Base-by-base conservation (phyloP, 2,329 filamentous ascomycete species). In the Periconia macrospinosa region DNA sequence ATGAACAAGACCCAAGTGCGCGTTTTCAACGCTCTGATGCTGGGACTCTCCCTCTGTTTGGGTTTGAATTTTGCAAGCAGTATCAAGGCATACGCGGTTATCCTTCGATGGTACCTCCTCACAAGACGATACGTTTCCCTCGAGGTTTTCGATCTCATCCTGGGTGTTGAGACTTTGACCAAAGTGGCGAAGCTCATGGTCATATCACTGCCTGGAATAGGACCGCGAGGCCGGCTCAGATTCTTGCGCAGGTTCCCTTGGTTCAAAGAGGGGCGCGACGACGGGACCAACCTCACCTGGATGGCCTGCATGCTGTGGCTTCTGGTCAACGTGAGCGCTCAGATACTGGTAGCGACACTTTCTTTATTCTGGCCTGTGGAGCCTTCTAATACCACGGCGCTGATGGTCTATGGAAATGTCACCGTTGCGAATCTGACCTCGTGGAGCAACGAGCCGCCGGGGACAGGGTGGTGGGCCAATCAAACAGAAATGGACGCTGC, bases 301-400 rank as follows among this genome's bases (percentile, higher is more conserved):
- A 58, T 71, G 2, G 65, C 63, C 7, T 72, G 70, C 49, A 17
- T 67, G 7, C 37, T 67, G 6, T 73, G 70, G 70, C 57, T 73
- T 1, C 44, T 60, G 1, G 58, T 72, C 51, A 72, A 72, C 41
- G 62, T 72, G 14, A 65, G 69, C 1, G 69, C 69, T 2, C 70
- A 73, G 41, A 51, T 73, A 3, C 59, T 73, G 13, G 67, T 73
- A 2, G 71, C 71, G 2, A 51, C 68, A 1, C 58, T 72, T 0
- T 68, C 63, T 54, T 51, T 73, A 11, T 72, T 73, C 50, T 73
- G 69, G 61, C 70, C 71, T 0, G 64, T 71, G 41, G 66, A 69
- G 41, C 65, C 66, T 1, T 72, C 69, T 0, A 45, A 60, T 1
- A 48, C 54, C 1, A 48, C 58, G 1, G 66, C 68, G 1, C 63